Conservation (phyloP, 176 grass and related monocot species). For the Lolium multiflorum region DNA sequence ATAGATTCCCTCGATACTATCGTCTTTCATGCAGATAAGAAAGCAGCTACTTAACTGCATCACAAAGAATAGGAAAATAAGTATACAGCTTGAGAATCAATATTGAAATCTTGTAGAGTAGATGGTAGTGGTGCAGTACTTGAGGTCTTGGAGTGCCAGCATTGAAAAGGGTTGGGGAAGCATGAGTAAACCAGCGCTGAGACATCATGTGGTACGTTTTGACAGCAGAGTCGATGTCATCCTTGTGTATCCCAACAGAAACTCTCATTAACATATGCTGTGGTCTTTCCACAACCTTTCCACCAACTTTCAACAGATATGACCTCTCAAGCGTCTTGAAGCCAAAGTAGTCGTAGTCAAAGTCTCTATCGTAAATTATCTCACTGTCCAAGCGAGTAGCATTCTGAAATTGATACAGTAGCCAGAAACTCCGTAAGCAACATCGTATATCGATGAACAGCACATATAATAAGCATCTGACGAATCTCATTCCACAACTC, state of each 20-base stretch:
- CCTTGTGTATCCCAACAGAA: slow-evolving; percentile 80
- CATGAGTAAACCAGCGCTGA: slow-evolving; percentile 86
- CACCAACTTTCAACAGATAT: slow-evolving; percentile 67
- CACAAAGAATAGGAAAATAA: slow-evolving; percentile 18
- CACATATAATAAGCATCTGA: not conserved
- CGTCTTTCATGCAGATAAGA: slow-evolving; percentile 96
- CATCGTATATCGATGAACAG: not conserved
- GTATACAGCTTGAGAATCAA: not conserved
- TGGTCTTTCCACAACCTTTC: slow-evolving; percentile 72
- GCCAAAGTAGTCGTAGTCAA: slow-evolving; percentile 81
- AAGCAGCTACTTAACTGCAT: slow-evolving; percentile 77
- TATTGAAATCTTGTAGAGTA: not conserved
- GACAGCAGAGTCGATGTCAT: slow-evolving; percentile 68
- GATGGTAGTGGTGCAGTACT: slow-evolving; percentile 31
- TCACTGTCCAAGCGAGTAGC: slow-evolving; percentile 69
- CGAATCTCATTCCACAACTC: not conserved
- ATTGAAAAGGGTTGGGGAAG: slow-evolving; percentile 82
- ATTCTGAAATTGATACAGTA: slow-evolving; percentile 52
- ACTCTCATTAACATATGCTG: slow-evolving; percentile 90
- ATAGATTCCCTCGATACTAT: slow-evolving; percentile 96
- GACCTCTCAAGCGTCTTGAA: slow-evolving; percentile 86
- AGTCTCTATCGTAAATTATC: slow-evolving; percentile 85
- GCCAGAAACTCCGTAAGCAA: not conserved
- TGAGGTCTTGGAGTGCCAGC: slow-evolving; percentile 77
- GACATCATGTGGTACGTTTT: slow-evolving; percentile 85